Evolutionary conservation across 257 asterid genomes (phyloP).

Genomic region (Solanum raphanifolium): DNA sequence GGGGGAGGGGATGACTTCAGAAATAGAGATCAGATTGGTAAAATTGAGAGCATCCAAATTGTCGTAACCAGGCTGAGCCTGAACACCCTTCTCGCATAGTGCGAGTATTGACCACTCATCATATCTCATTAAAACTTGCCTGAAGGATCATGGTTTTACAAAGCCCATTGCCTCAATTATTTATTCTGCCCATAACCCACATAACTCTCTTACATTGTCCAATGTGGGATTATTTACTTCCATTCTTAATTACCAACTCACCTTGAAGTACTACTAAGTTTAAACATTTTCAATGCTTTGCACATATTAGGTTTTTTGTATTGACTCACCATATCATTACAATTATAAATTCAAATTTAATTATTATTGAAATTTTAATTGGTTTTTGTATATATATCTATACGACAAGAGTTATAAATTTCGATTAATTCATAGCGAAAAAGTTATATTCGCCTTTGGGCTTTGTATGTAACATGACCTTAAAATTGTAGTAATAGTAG

Average conservation of each 20-base stretch:
- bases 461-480: neutral
- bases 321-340: neutral
- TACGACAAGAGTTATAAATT: neutral
- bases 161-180: neutral
- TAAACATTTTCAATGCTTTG: no score
- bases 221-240: neutral
- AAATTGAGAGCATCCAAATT: no score
- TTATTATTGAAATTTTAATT: no score
- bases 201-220: neutral
- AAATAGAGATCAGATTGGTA: no score
- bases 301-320: neutral
- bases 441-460: no score
- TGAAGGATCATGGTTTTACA: neutral
- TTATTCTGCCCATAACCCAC: neutral
- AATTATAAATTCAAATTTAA: no score
- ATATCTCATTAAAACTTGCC: neutral
- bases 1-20: no score
- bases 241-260: neutral
- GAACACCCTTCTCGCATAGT: neutral
- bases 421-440: no score
- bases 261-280: neutral
- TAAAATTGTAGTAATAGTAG: neutral
- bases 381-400: no score
- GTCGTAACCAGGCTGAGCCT: neutral
- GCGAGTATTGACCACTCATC: neutral